These are phyloP conservation scores for Phytophthora kernoviae DNA, from an alignment of 352 stramenopile species.

Conservation along the genomic window DNA sequence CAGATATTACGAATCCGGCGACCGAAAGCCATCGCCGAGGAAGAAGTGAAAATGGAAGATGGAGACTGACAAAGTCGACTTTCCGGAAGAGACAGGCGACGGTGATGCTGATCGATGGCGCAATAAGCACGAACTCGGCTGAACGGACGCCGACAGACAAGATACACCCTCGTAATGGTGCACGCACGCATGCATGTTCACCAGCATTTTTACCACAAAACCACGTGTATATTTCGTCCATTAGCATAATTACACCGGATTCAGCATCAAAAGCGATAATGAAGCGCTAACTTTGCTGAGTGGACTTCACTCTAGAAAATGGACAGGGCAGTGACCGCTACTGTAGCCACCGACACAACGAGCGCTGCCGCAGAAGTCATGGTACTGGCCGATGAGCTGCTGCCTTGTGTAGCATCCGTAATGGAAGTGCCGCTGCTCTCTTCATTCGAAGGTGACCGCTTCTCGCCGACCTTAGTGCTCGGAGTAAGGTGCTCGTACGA, in stretches of 20 bases:
- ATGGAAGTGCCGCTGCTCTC: constrained; percentile 9
- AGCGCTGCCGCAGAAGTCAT: constrained; percentile 13
- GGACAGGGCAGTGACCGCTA: constrained; percentile 22
- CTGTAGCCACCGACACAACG: constrained; percentile 19
- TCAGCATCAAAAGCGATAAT: neutral
- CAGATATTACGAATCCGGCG: constrained; percentile 35
- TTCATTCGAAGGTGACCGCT: constrained; percentile 30
- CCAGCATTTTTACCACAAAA: no score
- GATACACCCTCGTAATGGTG: constrained; percentile 39
- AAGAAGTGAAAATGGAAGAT: neutral
- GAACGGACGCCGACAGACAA: constrained; percentile 42
- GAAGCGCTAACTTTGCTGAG: neutral
- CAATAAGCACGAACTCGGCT: constrained; percentile 17
- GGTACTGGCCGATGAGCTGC: constrained; percentile 9
- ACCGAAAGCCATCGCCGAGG: constrained; percentile 24
- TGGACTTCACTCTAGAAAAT: constrained; percentile 23
- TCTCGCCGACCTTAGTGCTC: constrained; percentile 30
- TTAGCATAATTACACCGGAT: neutral
- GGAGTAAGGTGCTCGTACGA: constrained; percentile 26
- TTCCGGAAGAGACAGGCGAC: no score
- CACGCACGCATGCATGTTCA: constrained; percentile 44
- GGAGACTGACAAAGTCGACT: no score
- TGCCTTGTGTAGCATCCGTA: constrained; percentile 3
- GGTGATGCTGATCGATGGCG: no score
- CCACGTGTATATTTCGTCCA: neutral